Base-by-base conservation (phyloP, 2,329 filamentous ascomycete species). In the Fusarium haematococcum region DNA sequence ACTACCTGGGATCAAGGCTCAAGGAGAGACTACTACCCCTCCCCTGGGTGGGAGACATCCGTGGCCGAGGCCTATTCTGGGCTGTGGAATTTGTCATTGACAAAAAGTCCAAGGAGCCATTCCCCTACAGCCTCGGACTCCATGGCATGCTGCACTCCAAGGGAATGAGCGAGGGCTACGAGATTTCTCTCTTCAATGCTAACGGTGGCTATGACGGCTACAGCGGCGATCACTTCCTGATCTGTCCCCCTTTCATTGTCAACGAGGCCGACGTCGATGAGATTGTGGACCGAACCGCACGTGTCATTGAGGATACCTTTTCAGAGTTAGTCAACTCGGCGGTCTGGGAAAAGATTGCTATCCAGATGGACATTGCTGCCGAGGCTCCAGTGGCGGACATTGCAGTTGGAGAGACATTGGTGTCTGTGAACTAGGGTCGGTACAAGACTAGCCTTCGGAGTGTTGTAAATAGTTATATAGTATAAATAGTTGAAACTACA, bases 131-230 rank as follows among this genome's bases (percentile, higher is more conserved):
- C 6, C 39, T 77, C 1, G 71, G 67, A 0, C 27, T 77, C 3
- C 60, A 74, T 18, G 30, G 60, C 1, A 41, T 68, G 67, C 5
- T 77, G 2, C 75, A 77, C 54, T 45, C 73, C 0, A 68, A 71
- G 3, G 75, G 75, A 6, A 77, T 77, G 75, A 70, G 59, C 11
- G 18, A 63, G 3, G 73, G 75, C 2, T 76, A 77, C 16, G 75
- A 76, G 14, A 65, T 77, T 6, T 68, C 75, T 0, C 50, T 77
- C 5, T 77, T 77, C 41, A 76, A 77, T 30, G 75, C 75, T 5
- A 73, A 72, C 2, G 75, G 75, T 0, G 75, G 75, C 1, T 76
- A 74, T 27, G 75, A 77, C n/a, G 75, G 75, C 0, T 76, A 76
- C 41, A 74, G 62, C 2, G 75, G 75, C 0, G 75, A 77, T 18